Conservation (phyloP, 768 basidiomycete species). For the Amanita brunnescens region DNA sequence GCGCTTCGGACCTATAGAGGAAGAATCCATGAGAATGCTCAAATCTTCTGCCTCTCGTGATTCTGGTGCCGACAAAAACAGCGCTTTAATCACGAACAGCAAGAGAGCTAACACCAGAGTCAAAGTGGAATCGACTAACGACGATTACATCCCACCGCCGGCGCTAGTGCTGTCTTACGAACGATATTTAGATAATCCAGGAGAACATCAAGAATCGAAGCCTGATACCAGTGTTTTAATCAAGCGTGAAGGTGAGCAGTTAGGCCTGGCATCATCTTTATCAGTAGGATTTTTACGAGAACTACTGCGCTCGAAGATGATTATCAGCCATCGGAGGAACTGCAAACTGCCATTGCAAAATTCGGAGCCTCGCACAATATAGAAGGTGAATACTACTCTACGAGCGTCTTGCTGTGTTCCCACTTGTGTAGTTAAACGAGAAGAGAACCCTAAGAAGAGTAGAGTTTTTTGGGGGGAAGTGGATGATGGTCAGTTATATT, state of each 20-base stretch:
- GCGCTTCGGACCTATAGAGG: not conserved
- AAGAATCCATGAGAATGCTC: not conserved
- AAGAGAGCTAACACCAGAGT: not conserved
- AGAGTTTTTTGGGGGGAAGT: not conserved
- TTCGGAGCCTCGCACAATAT: not conserved
- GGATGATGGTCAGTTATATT: not conserved
- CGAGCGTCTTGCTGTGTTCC: not conserved
- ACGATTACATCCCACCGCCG: not conserved
- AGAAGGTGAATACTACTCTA: not conserved
- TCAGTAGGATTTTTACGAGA: not conserved
- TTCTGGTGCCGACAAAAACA: not conserved
- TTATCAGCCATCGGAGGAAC: not conserved
- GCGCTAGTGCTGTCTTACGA: not conserved
- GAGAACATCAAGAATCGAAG: not conserved
- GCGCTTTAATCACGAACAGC: not conserved
- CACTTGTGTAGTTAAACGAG: not conserved
- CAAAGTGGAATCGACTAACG: not conserved
- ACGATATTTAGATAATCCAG: not conserved
- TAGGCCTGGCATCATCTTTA: not conserved
- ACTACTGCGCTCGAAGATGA: not conserved
- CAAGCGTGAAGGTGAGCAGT: not conserved
- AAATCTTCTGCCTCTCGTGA: not conserved
- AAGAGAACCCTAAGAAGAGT: not conserved
- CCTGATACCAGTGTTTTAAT: not conserved
- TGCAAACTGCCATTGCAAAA: not conserved